These are phyloP conservation scores for Mycena filopes DNA, from an alignment of 768 basidiomycete genomes.

Conservation along the genomic window DNA sequence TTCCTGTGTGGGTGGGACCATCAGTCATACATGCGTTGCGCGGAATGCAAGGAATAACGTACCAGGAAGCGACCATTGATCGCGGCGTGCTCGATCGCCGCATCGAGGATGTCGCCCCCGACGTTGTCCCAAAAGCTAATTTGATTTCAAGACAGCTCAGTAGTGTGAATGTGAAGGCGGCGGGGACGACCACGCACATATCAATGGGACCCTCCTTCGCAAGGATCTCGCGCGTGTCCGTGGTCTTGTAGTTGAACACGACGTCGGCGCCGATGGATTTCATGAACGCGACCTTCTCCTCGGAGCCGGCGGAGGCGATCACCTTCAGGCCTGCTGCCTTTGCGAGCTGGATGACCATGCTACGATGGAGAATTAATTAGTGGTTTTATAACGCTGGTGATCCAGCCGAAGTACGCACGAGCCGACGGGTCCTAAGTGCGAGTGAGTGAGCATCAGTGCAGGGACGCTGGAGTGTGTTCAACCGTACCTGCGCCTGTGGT, in stretches of 20 bases:
- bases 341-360: slow-evolving; percentile 61
- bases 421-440: slow-evolving; percentile 62
- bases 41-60: slow-evolving; percentile 39
- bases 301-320: slow-evolving; percentile 75
- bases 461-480: neutral
- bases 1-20: slow-evolving; percentile 38
- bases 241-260: slow-evolving; percentile 80
- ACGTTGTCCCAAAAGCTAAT: slow-evolving; percentile 69
- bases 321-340: slow-evolving; percentile 66
- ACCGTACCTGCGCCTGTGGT: slow-evolving; percentile 17
- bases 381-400: too few species aligned
- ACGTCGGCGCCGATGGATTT: slow-evolving; percentile 71
- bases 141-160: neutral
- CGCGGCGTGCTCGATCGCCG: slow-evolving; percentile 59
- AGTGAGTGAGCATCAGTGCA: neutral
- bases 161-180: neutral
- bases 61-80: slow-evolving; percentile 62
- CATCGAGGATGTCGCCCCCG: slow-evolving; percentile 68
- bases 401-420: slow-evolving; percentile 55
- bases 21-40: neutral
- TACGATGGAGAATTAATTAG: slow-evolving; percentile 30
- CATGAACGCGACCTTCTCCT: slow-evolving; percentile 75
- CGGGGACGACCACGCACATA: slow-evolving; percentile 42
- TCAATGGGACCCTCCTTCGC: slow-evolving; percentile 63
- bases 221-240: slow-evolving; percentile 60